Percentiles rank a stretch among this genome's conserved stretches.
Conservation (phyloP, 2,329 filamentous ascomycete genomes). For the Phaeosphaeriaceae sp. region DNA sequence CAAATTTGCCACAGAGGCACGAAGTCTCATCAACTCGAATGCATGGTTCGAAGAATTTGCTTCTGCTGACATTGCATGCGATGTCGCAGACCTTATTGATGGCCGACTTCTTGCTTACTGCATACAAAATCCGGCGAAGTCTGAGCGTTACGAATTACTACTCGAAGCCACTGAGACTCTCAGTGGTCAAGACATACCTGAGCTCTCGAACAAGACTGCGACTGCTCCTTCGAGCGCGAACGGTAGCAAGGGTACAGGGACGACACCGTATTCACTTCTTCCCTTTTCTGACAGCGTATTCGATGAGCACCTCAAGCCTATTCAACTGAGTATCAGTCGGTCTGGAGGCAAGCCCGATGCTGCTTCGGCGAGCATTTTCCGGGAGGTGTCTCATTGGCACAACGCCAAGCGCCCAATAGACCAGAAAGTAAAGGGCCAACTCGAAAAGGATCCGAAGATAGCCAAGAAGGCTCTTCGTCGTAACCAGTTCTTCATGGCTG, state of each 20-base stretch:
- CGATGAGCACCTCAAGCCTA: conserved; percentile 55
- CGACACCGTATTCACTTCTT: conserved; percentile 45
- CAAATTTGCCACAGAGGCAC: conserved; percentile 49
- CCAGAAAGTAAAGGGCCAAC: conserved; percentile 40
- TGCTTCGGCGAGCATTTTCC: conserved; percentile 53
- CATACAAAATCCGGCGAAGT: conserved; percentile 20
- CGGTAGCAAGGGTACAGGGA: conserved; percentile 12
- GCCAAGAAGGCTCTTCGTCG: conserved; percentile 48
- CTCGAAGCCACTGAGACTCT: conserved; percentile 28
- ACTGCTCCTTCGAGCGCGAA: conserved; percentile 1
- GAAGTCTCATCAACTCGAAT: conserved; percentile 45
- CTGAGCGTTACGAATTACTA: conserved; percentile 25
- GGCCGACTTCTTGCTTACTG: conserved; percentile 53
- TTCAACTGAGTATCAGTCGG: conserved; percentile 48
- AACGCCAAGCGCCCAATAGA: conserved; percentile 63
- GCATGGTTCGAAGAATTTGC: conserved; percentile 44
- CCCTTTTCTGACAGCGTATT: conserved; percentile 58
- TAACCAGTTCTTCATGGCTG: conserved; percentile 71
- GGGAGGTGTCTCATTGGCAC: conserved; percentile 67
- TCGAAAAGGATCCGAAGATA: conserved; percentile 43
- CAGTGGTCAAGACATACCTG: conserved; percentile 21
- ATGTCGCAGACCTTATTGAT: conserved; percentile 64
- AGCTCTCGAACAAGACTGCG: conserved; percentile 8
- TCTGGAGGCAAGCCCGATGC: conserved; percentile 30
- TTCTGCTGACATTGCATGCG: conserved; percentile 40